These are phyloP conservation scores for Limonium bicolor DNA, from an alignment of 148 eudicot species.

Conservation along the genomic window DNA sequence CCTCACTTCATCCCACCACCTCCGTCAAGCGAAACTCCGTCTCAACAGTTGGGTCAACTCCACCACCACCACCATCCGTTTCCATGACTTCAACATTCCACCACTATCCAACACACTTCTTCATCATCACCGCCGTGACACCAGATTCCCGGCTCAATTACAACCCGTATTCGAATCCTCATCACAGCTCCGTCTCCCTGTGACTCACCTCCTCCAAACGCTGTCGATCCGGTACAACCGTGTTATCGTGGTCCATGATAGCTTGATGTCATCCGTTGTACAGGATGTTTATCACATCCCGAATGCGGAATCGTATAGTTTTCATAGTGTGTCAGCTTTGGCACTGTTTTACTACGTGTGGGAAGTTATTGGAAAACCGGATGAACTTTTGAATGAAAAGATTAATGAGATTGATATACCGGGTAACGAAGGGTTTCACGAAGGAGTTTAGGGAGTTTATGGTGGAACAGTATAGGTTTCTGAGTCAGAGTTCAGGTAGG, in stretches of 20 bases:
- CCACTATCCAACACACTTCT: constrained; percentile 15
- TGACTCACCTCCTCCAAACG: constrained; percentile 13
- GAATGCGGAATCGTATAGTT: constrained; percentile 35
- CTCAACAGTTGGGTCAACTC: constrained; percentile 17
- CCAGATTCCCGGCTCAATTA: constrained; percentile 32
- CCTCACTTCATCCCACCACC: constrained; percentile 22
- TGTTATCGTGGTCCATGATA: constrained; percentile 35
- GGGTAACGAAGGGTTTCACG: constrained; percentile 13
- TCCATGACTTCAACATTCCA: constrained; percentile 34
- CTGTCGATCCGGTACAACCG: constrained; percentile 19
- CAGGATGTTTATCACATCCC: constrained; percentile 25
- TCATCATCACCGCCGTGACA: constrained; percentile 8
- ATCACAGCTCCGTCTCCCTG: constrained; percentile 18
- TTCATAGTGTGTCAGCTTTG: constrained; percentile 30
- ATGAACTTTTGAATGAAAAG: no score
- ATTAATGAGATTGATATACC: no score
- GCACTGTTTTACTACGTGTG: constrained; percentile 11
- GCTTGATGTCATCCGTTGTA: constrained; percentile 25
- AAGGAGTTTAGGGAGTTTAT: constrained; percentile 16
- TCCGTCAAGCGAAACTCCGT: constrained; percentile 38
- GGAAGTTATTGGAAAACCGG: constrained; percentile 20
- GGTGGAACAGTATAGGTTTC: constrained; percentile 5
- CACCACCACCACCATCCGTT: constrained; percentile 12
- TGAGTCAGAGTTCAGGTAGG: constrained; percentile 17
- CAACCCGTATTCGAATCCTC: constrained; percentile 25